phyloP scores from a whole-genome alignment of 441 rosid genomes.

The Raphanus hybrid region DNA sequence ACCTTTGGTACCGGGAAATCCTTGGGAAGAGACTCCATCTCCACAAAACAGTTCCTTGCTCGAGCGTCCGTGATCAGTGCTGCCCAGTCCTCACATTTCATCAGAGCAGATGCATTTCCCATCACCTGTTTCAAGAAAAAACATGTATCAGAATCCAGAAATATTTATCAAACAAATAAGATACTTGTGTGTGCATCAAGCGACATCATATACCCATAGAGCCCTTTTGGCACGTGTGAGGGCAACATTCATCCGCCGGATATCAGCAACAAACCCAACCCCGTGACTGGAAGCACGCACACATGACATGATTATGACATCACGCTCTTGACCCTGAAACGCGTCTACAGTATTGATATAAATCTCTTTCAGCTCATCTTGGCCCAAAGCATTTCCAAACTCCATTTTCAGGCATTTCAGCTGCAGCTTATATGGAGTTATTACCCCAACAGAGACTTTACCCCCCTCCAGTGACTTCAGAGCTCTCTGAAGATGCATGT shows the following conservation, averaged over 20 bases:
- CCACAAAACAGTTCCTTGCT: conserved; percentile 87
- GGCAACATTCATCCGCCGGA: conserved; percentile 99
- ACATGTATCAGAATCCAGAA: conserved; percentile 6
- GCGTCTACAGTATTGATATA: conserved; percentile 99
- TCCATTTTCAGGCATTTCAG: conserved; percentile 92
- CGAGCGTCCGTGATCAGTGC: conserved; percentile 86
- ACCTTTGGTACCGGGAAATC: conserved; percentile 57
- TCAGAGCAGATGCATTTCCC: conserved; percentile 94
- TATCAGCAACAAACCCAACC: conserved; percentile 97
- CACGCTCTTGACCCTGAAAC: conserved; percentile 99
- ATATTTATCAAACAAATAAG: not conserved
- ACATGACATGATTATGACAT: conserved; percentile 98
- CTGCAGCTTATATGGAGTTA: conserved; percentile 98
- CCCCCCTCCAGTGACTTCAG: conserved; percentile 67
- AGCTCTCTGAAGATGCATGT: conserved; percentile 64
- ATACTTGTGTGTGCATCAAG: not conserved
- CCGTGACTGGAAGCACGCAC: conserved; percentile 97
- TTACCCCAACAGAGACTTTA: conserved; percentile 87
- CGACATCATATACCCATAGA: conserved; percentile 78
- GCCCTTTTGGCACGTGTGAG: conserved; percentile 99
- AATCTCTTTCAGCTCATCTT: conserved; percentile 91
- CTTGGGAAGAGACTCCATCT: conserved; percentile 92
- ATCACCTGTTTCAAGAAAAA: conserved; percentile 62
- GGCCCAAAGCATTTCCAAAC: conserved; percentile 75
- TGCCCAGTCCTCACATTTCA: conserved; percentile 94